Evolutionary conservation across 345 rosid species (phyloP), one percentile per base, ranked within the genome.

Genomic region (Psidium guajava): DNA sequence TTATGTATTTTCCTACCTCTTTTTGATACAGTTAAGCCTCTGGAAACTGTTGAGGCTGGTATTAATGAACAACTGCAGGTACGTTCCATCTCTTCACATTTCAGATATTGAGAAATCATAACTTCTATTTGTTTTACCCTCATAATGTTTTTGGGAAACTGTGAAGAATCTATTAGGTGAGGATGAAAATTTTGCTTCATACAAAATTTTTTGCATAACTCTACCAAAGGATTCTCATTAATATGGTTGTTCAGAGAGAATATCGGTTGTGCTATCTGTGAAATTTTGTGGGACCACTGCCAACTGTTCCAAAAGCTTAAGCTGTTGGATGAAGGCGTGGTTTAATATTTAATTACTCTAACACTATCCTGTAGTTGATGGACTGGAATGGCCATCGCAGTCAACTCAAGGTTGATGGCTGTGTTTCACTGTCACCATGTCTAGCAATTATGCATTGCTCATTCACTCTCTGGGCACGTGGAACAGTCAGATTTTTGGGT

Each of bases 1-100:
- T 87, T 84, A 51, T 82, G 82, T 82, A 83, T 80, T 82, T 85
- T 53, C 51, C 54, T 15, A 36, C 51, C 56, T 49, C 74, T 86
- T 83, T 86, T 80, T 87, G 86, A 58, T 81, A 75, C 91, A 97
- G 99, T 90, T 86, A 97, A 94, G 91, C 91, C 88, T 80, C 87
- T 88, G 82, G 98, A 95, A 86, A 86, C 90, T 24, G 85, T 90
- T 6, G 99, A 95, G 81, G 87, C 81, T 28, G 87, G 85, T 73
- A 49, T 89, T 28, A 92, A 91, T 85, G 97, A 95, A 69, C 93
- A 91, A 54, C 87, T 91, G 86, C 96, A 90, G 94, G 99, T 96
- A 91, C 20, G 28, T 42, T 47, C 28, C 64, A 54, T 58, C 36
- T 55, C 6, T 32, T 83, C 53, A 40, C 50, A 20, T 42, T 36